phyloP scores from a whole-genome alignment of 352 stramenopile species.

The Phytophthora lateralis region DNA sequence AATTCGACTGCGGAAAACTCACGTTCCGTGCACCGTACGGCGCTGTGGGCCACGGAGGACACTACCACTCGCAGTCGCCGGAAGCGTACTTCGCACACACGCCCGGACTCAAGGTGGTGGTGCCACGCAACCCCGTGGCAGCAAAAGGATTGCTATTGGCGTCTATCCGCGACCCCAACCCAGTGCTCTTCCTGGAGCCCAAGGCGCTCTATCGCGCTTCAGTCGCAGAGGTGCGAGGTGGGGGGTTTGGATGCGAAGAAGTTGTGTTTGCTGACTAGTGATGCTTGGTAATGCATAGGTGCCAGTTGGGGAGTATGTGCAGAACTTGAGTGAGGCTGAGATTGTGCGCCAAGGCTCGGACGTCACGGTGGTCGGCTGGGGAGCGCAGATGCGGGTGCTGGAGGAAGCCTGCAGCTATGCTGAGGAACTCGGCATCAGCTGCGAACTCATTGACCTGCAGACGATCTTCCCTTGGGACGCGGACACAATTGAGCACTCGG shows the following conservation, averaged over 20 bases:
- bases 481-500: slow-evolving; percentile 93
- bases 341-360: slow-evolving; percentile 93
- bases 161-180: slow-evolving; percentile 96
- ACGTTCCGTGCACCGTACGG: slow-evolving; percentile 96
- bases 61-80: slow-evolving; percentile 96
- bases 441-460: slow-evolving; percentile 97
- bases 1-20: slow-evolving; percentile 98
- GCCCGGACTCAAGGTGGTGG: slow-evolving; percentile 96
- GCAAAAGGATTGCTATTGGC: slow-evolving; percentile 97
- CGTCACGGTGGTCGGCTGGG: slow-evolving; percentile 96
- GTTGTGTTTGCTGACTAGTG: slow-evolving; percentile 3
- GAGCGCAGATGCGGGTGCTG: slow-evolving; percentile 90
- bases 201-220: slow-evolving; percentile 98
- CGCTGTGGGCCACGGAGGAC: slow-evolving; percentile 92
- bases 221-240: slow-evolving; percentile 86
- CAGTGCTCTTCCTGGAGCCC: slow-evolving; percentile 98
- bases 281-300: slow-evolving; percentile 48
- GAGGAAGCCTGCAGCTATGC: slow-evolving; percentile 88
- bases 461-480: slow-evolving; percentile 98
- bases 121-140: slow-evolving; percentile 93
- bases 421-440: slow-evolving; percentile 93
- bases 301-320: slow-evolving; percentile 94
- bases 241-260: background rate
- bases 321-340: slow-evolving; percentile 94
- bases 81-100: slow-evolving; percentile 98